phyloP scores from a whole-genome alignment of 768 basidiomycete genomes.

The Tubosaeta sp. region DNA sequence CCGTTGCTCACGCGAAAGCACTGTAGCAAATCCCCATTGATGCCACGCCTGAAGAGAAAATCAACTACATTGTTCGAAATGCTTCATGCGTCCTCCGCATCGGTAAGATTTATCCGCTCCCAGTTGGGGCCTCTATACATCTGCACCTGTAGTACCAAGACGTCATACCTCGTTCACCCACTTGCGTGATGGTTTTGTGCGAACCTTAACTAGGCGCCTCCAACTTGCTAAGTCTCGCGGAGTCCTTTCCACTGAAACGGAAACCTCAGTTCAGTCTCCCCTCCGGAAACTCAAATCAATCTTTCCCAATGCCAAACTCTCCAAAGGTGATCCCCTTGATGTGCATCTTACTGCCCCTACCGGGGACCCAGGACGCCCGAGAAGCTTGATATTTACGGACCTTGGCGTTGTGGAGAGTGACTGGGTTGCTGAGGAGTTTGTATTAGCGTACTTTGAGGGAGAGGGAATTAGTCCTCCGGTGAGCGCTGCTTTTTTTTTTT shows the following conservation, averaged over 20 bases:
- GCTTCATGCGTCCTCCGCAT: constrained; percentile 73
- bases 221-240: constrained; percentile 47
- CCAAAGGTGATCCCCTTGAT: constrained; percentile 67
- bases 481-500: constrained; percentile 23
- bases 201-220: constrained; percentile 63
- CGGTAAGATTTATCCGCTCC: constrained; percentile 37
- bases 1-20: background rate
- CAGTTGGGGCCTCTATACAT: background rate
- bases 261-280: constrained; percentile 53
- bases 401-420: constrained; percentile 66
- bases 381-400: constrained; percentile 63
- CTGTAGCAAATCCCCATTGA: constrained; percentile 45
- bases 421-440: constrained; percentile 72
- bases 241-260: constrained; percentile 54
- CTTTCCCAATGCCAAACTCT: constrained; percentile 65
- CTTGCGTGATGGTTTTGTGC: constrained; percentile 78
- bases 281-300: constrained; percentile 70
- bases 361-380: constrained; percentile 39
- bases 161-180: constrained; percentile 74
- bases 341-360: constrained; percentile 59
- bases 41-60: constrained; percentile 65
- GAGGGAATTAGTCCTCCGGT: constrained; percentile 69
- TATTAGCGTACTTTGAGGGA: constrained; percentile 72
- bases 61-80: constrained; percentile 61
- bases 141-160: constrained; percentile 58